Evolutionary conservation across 2,329 filamentous ascomycete genomes (phyloP).

Genomic region (Botrytis porri): DNA sequence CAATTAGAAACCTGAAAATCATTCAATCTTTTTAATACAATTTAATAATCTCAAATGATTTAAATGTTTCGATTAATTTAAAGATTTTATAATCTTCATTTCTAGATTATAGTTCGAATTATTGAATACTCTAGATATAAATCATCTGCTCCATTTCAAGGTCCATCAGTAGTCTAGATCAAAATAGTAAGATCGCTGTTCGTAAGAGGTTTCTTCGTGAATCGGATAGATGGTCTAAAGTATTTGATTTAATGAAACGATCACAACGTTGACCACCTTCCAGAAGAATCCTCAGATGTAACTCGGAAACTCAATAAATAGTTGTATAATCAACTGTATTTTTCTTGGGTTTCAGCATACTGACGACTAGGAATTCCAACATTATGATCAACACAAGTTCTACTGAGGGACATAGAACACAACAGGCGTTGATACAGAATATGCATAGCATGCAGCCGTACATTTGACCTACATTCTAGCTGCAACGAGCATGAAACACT

Average conservation of each 20-base stretch:
- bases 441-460: background rate
- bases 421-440: background rate
- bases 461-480: background rate
- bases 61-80: too few relatives aligned
- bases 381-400: background rate
- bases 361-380: background rate
- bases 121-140: too few relatives aligned
- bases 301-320: background rate
- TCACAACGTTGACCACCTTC: background rate
- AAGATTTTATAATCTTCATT: too few relatives aligned
- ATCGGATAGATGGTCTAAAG: background rate
- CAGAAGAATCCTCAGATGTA: background rate
- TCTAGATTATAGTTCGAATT: too few relatives aligned
- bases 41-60: too few relatives aligned
- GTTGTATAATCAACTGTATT: background rate
- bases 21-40: too few relatives aligned
- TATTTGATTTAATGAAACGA: background rate
- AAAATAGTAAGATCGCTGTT: background rate
- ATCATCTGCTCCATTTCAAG: background rate
- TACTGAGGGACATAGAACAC: too few relatives aligned
- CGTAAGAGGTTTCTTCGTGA: background rate
- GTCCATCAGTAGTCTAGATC: background rate
- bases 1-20: too few relatives aligned
- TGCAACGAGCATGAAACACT: background rate
- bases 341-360: accelerated